Conservation (phyloP, 768 basidiomycete genomes). For the Hericium alpestre region DNA sequence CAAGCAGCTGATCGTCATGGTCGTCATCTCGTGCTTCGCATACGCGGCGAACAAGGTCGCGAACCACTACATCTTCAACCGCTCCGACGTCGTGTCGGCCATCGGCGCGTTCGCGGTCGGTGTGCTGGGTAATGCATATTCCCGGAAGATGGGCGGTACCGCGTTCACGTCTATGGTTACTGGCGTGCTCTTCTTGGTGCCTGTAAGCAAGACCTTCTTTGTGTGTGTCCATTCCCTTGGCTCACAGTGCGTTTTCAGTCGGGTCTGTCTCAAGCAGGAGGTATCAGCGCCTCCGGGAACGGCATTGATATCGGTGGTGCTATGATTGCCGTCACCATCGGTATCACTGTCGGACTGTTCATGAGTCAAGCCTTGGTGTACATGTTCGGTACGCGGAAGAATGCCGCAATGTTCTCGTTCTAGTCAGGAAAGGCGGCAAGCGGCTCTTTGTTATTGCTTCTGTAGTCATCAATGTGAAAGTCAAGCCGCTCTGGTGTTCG, state of each 20-base stretch:
- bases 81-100: conserved; percentile 71
- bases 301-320: conserved; percentile 77
- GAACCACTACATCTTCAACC: conserved; percentile 73
- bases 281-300: conserved; percentile 71
- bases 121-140: conserved; percentile 66
- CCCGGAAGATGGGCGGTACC: conserved; percentile 69
- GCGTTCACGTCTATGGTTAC: conserved; percentile 87
- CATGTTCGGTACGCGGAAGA: conserved; percentile 70
- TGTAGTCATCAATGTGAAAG: too few species aligned
- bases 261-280: conserved; percentile 75
- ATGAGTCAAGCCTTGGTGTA: conserved; percentile 80
- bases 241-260: conserved; percentile 34
- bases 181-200: conserved; percentile 78
- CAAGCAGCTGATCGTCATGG: conserved; percentile 70
- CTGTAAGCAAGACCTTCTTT: conserved; percentile 37
- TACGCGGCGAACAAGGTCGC: conserved; percentile 72
- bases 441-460: too few species aligned
- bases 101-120: conserved; percentile 76
- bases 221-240: neutral
- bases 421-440: conserved; percentile 14
- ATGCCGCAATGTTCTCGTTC: conserved; percentile 71
- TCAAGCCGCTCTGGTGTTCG: too few species aligned
- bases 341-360: conserved; percentile 79
- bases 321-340: conserved; percentile 83
- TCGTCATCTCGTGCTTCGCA: conserved; percentile 67